Conservation (phyloP, 1,284 basidiomycete species). For the Psilocybe mexicana region DNA sequence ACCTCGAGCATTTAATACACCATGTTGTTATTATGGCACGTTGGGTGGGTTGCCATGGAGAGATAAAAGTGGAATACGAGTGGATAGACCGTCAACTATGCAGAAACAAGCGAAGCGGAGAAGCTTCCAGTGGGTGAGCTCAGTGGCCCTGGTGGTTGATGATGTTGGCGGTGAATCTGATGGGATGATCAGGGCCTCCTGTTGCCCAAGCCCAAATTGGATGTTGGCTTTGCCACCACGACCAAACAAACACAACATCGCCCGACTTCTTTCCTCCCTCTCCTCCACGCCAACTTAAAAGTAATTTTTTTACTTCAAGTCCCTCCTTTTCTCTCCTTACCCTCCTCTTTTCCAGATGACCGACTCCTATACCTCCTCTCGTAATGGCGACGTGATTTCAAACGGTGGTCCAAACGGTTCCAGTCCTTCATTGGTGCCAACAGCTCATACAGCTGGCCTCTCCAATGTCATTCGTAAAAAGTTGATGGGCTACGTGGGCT, state of each 20-base stretch:
- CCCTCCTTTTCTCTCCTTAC: conserved; percentile 31
- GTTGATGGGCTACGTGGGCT: conserved; percentile 84
- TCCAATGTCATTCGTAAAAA: conserved; percentile 85
- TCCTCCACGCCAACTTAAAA: conserved; percentile 45
- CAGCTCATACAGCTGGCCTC: conserved; percentile 40
- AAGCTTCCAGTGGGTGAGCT: conserved; percentile 27
- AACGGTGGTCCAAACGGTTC: conserved; percentile 63
- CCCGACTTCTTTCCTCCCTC: conserved; percentile 53
- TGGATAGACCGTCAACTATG: neutral
- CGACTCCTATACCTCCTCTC: conserved; percentile 68
- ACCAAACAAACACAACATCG: conserved; percentile 46
- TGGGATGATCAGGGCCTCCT: conserved; percentile 34
- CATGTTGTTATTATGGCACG: neutral
- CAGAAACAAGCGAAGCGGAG: conserved; percentile 18
- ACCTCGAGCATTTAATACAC: neutral
- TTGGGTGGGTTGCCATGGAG: conserved; percentile 6
- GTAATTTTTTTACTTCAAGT: conserved; percentile 42
- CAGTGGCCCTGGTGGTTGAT: neutral
- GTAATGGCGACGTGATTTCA: conserved; percentile 59
- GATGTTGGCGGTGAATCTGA: conserved; percentile 12
- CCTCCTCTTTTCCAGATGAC: conserved; percentile 54
- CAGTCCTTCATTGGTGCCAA: conserved; percentile 54
- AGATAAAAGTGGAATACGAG: neutral
- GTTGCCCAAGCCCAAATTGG: conserved; percentile 43
- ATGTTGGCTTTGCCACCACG: conserved; percentile 33